Evolutionary conservation across 1,139 yeast genomes (phyloP).

Genomic region (Suhomyces terraborum): DNA sequence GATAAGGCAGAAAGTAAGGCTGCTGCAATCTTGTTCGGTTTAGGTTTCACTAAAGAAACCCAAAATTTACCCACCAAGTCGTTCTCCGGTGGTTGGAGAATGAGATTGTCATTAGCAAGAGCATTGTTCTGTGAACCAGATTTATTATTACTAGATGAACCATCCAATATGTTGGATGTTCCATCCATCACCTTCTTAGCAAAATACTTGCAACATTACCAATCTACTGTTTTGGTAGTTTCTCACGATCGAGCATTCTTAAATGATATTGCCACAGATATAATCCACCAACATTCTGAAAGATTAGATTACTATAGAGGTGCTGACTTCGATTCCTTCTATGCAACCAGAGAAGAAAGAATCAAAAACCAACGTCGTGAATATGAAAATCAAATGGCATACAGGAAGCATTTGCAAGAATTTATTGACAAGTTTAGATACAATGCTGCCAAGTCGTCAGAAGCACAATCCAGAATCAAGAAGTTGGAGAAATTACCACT

Average conservation of each 20-base stretch:
- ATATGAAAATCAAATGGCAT: conserved; percentile 96
- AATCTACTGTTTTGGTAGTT: conserved; percentile 90
- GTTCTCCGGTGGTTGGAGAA: conserved; percentile 99
- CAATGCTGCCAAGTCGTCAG: conserved; percentile 95
- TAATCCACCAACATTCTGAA: conserved; percentile 95
- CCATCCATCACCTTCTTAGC: conserved; percentile 96
- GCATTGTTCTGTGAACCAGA: conserved; percentile 98
- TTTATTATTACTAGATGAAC: conserved; percentile 89
- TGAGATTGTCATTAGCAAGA: conserved; percentile 97
- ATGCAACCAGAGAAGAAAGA: conserved; percentile 93
- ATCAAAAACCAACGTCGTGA: conserved; percentile 90
- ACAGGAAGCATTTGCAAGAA: conserved; percentile 87
- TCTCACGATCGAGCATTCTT: conserved; percentile 97
- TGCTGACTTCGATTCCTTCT: conserved; percentile 88
- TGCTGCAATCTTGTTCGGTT: conserved; percentile 88
- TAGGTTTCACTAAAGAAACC: conserved; percentile 89
- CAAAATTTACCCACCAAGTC: conserved; percentile 82
- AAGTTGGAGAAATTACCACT: conserved; percentile 92
- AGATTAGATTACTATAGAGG: conserved; percentile 95
- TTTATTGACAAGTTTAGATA: conserved; percentile 96
- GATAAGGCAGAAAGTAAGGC: conserved; percentile 98
- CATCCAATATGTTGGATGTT: conserved; percentile 99
- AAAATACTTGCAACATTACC: conserved; percentile 82
- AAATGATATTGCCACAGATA: conserved; percentile 97
- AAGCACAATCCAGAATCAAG: conserved; percentile 97